These are phyloP conservation scores for Conticribra weissflogii DNA, from an alignment of 108 stramenopile species.

Conservation along the genomic window DNA sequence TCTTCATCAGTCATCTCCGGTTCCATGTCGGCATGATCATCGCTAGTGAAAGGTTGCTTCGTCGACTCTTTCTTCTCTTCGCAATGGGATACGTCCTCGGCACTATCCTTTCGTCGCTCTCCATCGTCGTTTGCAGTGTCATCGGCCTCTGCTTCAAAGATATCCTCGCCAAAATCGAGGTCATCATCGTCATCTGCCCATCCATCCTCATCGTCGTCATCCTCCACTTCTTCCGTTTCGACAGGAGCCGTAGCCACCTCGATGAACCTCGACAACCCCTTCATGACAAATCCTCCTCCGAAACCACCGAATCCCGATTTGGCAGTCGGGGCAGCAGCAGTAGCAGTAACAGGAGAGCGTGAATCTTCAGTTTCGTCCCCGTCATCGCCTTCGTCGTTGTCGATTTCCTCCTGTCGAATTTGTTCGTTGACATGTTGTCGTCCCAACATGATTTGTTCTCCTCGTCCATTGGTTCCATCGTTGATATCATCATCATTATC, in stretches of 20 bases:
- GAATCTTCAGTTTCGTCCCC: neutral
- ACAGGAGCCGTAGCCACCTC: slow-evolving; percentile 45
- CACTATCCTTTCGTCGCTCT: slow-evolving; percentile 11
- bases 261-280: slow-evolving; percentile 44
- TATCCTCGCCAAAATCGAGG: slow-evolving; percentile 18
- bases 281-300: slow-evolving; percentile 49
- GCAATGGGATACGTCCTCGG: neutral
- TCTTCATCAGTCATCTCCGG: neutral
- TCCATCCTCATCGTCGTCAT: slow-evolving; percentile 15
- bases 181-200: slow-evolving; percentile 19
- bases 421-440: no score
- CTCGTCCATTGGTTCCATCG: neutral
- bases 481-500: neutral
- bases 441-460: no score
- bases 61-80: neutral
- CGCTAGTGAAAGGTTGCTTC: no score
- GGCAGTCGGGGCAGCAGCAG: neutral
- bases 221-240: slow-evolving; percentile 18
- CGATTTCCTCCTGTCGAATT: neutral
- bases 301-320: slow-evolving; percentile 18
- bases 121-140: no score
- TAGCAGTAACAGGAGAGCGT: neutral
- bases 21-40: no score
- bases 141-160: neutral
- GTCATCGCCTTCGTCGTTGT: neutral